Base-by-base conservation (phyloP, 2,329 filamentous ascomycete species). In the Ascochyta clinopodiicola region DNA sequence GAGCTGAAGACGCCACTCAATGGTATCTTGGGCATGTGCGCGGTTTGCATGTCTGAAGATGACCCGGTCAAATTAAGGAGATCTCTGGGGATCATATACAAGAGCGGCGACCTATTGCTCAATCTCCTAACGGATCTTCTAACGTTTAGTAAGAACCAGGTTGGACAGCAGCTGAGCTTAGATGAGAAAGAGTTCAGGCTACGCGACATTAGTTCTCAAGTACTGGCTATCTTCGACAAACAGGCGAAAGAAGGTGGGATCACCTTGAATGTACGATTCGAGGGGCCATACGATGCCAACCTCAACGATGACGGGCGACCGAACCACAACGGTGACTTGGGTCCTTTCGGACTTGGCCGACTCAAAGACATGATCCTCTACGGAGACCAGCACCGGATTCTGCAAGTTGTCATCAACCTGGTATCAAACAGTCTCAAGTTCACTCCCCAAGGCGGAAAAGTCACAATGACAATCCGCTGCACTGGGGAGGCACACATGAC, bases 1-100 rank as follows among this genome's bases (percentile, higher is more conserved):
- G 87, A 98, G 74, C 82, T 99, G 32, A 96, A 96, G 72, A 99
- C 95, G 1, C 95, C 95, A 0, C 82, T 98, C 53, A 98, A 98
- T 70, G 95, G 94, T 12, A 97, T 98, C 44, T 82, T 99, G 67
- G 95, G 95, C 56, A 95, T 97, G 89, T 93, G 89, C 64, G 90
- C 92, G 0, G 89, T 96, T 0, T 95, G 91, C 75, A 95, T 96
- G 91, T 90, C 92, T 61, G 92, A 96, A 72, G 88, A 93, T 44
- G 91, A 96, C 66, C 78, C 92, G 13, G 75, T 82, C 29, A 86
- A 88, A 62, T 87, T 96, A 61, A 92, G 93, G 73, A 86, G 92
- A 63, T 95, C 90, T 1, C 80, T 97, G 5, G 90, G 91, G 66
- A 92, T 92, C 17, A 87, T 97, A 19, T 96, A 96, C 77, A 95